Evolutionary conservation across 306 rosid species (phyloP).

Genomic region (Quercus aquifolioides): DNA sequence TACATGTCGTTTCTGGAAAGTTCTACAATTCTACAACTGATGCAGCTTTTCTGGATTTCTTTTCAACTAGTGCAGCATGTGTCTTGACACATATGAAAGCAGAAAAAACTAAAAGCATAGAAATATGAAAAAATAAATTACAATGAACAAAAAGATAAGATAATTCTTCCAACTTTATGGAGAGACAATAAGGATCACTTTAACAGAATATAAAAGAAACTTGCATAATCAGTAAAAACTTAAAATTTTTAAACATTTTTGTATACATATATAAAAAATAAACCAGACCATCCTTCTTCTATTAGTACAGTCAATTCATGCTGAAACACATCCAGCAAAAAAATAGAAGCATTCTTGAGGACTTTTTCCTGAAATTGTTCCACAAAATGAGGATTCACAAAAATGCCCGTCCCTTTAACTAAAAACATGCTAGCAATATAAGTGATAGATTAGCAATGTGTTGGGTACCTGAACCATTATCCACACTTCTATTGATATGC

Average conservation of each 20-base stretch:
- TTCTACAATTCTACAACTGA: no score
- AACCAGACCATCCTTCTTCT: conserved; percentile 2
- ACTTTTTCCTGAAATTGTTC: not conserved
- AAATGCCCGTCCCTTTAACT: not conserved
- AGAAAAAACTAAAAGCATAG: no score
- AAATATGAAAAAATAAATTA: no score
- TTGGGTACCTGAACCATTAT: not conserved
- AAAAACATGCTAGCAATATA: not conserved
- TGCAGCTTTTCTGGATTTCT: no score
- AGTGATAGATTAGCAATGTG: not conserved
- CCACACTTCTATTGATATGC: conserved; percentile 14
- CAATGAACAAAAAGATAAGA: no score
- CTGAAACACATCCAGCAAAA: not conserved
- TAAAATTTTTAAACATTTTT: not conserved
- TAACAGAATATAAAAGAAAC: not conserved
- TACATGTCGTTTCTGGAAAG: no score
- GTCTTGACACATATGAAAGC: no score
- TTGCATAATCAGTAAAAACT: not conserved
- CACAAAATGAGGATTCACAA: not conserved
- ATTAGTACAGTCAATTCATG: not conserved
- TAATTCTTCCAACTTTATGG: no score
- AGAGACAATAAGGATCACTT: not conserved
- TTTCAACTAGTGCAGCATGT: no score
- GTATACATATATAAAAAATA: not conserved
- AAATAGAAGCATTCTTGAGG: not conserved